A percentile compares a stretch with the other conserved stretches of the same genome.
These are phyloP conservation scores for Ganoderma boninense DNA, from an alignment of 1,284 basidiomycete species.

Conservation along the genomic window DNA sequence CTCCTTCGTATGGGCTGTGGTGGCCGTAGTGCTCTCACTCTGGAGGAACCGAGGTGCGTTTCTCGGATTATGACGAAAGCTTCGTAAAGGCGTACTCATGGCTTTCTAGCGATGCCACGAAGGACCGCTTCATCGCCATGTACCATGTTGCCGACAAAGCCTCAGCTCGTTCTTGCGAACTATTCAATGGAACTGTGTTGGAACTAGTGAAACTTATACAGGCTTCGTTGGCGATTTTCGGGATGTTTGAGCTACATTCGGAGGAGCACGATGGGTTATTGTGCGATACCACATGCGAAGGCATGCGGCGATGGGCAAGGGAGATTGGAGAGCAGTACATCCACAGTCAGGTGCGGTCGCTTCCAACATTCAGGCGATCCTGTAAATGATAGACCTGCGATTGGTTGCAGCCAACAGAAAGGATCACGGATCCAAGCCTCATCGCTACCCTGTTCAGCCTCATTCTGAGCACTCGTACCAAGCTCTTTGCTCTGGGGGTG, in stretches of 20 bases:
- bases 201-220: conserved; percentile 80
- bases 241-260: conserved; percentile 59
- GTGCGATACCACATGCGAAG: conserved; percentile 77
- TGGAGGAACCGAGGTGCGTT: conserved; percentile 73
- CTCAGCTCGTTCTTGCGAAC: conserved; percentile 35
- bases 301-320: conserved; percentile 70
- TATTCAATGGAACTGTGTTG: conserved; percentile 70
- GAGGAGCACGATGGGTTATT: conserved; percentile 68
- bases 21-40: conserved; percentile 76
- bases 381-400: neutral
- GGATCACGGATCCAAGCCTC: conserved; percentile 73
- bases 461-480: conserved; percentile 71
- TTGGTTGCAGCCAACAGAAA: conserved; percentile 65
- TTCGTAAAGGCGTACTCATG: neutral
- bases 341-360: conserved; percentile 63
- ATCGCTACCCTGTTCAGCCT: conserved; percentile 75
- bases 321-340: conserved; percentile 69
- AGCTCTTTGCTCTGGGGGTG: conserved; percentile 61
- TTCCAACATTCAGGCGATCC: too few relatives aligned
- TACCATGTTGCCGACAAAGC: conserved; percentile 65
- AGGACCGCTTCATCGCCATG: conserved; percentile 75
- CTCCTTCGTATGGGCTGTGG: conserved; percentile 81
- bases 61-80: neutral
- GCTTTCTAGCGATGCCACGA: conserved; percentile 68
- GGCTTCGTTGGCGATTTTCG: conserved; percentile 72